A percentile compares a stretch with the other conserved stretches of the same genome.
phyloP scores from a whole-genome alignment of 1,284 basidiomycete genomes.

The Gastroboletus turbinatus region DNA sequence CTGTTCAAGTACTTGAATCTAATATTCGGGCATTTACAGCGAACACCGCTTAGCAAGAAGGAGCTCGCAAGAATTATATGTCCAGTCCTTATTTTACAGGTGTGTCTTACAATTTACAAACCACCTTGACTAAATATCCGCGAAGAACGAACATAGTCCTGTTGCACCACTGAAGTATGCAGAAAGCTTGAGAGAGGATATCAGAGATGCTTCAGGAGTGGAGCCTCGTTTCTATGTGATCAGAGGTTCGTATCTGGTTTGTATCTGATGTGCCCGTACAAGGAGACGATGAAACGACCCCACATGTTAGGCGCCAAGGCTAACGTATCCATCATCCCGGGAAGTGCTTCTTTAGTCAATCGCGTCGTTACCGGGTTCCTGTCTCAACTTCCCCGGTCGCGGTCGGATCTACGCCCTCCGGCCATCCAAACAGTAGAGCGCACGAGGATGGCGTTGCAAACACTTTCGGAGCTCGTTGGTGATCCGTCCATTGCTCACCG shows the following conservation, averaged over 20 bases:
- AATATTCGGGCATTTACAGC: constrained; percentile 35
- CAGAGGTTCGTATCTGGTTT: constrained; percentile 55
- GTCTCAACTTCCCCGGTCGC: constrained; percentile 46
- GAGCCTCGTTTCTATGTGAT: constrained; percentile 59
- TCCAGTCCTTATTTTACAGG: constrained; percentile 73
- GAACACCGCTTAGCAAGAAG: constrained; percentile 49
- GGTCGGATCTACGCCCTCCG: constrained; percentile 47
- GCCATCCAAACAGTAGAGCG: constrained; percentile 40
- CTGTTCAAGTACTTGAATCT: constrained; percentile 1
- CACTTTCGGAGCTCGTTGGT: constrained; percentile 50
- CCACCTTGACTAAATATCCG: constrained; percentile 1
- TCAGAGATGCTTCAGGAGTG: constrained; percentile 46
- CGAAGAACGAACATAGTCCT: constrained; percentile 59
- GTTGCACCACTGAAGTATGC: constrained; percentile 57
- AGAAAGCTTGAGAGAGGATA: constrained; percentile 47
- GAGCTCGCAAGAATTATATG: constrained; percentile 53
- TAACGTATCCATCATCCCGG: constrained; percentile 30
- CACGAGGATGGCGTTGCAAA: constrained; percentile 52
- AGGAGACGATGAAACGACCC: not conserved
- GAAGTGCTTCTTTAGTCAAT: constrained; percentile 62
- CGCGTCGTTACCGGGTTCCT: constrained; percentile 64
- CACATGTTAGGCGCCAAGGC: constrained; percentile 27
- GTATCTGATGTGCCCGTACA: constrained; percentile 3
- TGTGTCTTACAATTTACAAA: constrained; percentile 26
- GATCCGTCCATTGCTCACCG: constrained; percentile 48